Base-by-base conservation (phyloP, 2,329 filamentous ascomycete species). In the Penicillium psychrosexuale region DNA sequence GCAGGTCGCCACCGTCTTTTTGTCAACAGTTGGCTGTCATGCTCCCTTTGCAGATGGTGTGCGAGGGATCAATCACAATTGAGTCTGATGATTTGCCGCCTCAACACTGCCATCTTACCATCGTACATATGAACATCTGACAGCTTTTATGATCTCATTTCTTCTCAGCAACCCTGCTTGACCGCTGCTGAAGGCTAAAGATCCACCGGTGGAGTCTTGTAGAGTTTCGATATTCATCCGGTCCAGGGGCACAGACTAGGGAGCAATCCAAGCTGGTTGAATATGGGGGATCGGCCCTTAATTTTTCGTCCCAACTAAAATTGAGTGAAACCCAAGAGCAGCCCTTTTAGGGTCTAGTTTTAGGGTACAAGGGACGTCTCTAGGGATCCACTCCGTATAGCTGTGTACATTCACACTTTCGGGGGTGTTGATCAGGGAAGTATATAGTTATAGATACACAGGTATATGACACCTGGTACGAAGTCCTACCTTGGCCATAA, bases 181-280 rank as follows among this genome's bases (percentile, higher is more conserved):
- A 55, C 53, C 57, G 55, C 57, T 53, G 38, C 24, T 47, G 34
- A 46, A 30, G 51, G 38, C 24, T 47, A 30, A 46, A 30, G 51
- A 57, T 59, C 56, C 53, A 61, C 48, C 22, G 39, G 49, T 51
- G 44, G 43, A 47, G 53, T 42, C 51, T 17, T 61, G 57, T 58
- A 46, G 46, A 51, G 42, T 47, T 31, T 47, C 12, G 38, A 48
- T 50, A 47, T 44, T 51, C 40, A 54, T 40, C 44, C 33, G 42
- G 39, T 48, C 44, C 53, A 56, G 59, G 60, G 58, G 57, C 59
- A 64, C 60, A 61, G 61, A 63, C 58, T 61, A 24, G 55, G 52
- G 52, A 56, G 61, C 51, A 63, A 60, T 62, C 60, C 54, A 57
- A 59, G 61, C 59, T 61, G 61, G 33, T 47, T 39, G 19, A 51